phyloP scores from a whole-genome alignment of 2,329 filamentous ascomycete genomes.

The Helotiales sp. region DNA sequence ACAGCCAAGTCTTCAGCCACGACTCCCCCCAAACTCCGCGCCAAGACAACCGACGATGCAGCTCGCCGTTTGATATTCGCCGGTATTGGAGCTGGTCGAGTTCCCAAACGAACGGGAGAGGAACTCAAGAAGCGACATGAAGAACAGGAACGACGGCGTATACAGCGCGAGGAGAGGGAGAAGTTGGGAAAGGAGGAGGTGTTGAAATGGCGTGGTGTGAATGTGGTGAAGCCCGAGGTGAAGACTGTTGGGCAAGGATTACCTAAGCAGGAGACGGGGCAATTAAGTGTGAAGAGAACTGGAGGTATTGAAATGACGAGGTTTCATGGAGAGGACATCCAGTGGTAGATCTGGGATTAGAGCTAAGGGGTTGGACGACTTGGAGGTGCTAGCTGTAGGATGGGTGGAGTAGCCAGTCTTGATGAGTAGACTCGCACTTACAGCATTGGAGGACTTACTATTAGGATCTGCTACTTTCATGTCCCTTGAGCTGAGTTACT shows the following conservation, averaged over 20 bases:
- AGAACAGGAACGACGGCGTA: background rate
- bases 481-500: background rate
- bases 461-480: background rate
- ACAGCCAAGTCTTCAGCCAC: background rate
- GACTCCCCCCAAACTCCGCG: background rate
- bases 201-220: background rate
- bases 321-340: background rate
- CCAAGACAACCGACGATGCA: background rate
- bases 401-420: background rate
- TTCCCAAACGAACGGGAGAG: slow-evolving; percentile 6
- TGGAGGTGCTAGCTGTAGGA: background rate
- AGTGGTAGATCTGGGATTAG: background rate
- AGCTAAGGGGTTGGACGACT: too few species aligned
- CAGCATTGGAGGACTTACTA: too few species aligned
- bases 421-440: background rate
- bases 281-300: too few species aligned
- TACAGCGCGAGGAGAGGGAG: slow-evolving; percentile 8
- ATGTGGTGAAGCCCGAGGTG: background rate
- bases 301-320: background rate
- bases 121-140: slow-evolving; percentile 1
- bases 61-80: slow-evolving; percentile 3
- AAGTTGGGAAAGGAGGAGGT: background rate
- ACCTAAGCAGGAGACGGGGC: background rate
- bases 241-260: background rate
- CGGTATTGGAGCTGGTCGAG: background rate